A percentile compares a stretch with the other conserved stretches of the same genome.
Evolutionary conservation across 495 filamentous ascomycete genomes (phyloP).

Genomic region (Penicillium verhagenii): DNA sequence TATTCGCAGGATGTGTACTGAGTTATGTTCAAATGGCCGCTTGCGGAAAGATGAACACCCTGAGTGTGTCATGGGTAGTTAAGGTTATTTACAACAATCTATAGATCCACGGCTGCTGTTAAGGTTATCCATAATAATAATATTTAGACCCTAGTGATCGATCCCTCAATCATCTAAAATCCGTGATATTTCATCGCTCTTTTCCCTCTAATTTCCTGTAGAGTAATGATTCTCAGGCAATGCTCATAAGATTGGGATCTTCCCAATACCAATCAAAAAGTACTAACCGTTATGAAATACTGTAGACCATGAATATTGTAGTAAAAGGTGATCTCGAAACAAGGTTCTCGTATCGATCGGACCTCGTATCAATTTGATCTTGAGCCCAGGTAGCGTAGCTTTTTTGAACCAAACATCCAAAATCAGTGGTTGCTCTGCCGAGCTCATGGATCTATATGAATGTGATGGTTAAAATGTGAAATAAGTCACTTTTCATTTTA

Average conservation of each 20-base stretch:
- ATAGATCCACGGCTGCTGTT: not conserved
- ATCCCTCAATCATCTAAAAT: not conserved
- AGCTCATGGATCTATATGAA: not conserved
- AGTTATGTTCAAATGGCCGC: not conserved
- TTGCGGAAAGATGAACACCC: not conserved
- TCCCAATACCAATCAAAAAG: not conserved
- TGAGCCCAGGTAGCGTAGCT: no score
- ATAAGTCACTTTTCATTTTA: not conserved
- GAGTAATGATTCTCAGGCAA: not conserved
- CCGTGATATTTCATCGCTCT: not conserved
- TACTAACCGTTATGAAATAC: not conserved
- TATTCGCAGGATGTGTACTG: not conserved
- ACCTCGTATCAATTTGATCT: not conserved
- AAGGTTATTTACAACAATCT: not conserved
- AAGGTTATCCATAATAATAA: not conserved
- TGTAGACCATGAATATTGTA: not conserved
- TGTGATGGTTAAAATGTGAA: not conserved
- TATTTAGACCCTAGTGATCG: not conserved
- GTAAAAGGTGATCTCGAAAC: not conserved
- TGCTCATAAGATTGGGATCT: not conserved
- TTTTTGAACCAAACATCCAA: not conserved
- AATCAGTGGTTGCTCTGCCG: not conserved
- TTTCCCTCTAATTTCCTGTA: not conserved
- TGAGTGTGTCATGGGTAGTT: not conserved
- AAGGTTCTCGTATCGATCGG: constrained; percentile 1